These are phyloP conservation scores for Ustilago curta DNA, from an alignment of 1,284 basidiomycete species.

Conservation along the genomic window DNA sequence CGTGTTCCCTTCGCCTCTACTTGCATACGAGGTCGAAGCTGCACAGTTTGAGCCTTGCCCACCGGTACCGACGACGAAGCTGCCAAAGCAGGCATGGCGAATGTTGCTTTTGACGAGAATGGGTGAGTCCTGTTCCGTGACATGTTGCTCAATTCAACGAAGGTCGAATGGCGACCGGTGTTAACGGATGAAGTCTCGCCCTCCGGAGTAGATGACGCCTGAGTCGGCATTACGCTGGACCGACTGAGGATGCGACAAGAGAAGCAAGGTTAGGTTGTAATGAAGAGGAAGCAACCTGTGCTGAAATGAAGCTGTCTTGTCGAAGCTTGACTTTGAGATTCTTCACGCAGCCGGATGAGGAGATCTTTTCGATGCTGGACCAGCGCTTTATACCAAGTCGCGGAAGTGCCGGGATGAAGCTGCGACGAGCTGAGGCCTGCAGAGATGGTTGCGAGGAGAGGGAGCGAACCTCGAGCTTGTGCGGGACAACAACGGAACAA, in stretches of 20 bases:
- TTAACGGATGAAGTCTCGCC: slow-evolving; percentile 9
- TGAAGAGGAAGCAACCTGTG: background rate
- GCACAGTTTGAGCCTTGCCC: slow-evolving; percentile 13
- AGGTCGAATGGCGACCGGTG: slow-evolving; percentile 1
- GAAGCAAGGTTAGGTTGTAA: background rate
- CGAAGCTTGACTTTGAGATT: background rate
- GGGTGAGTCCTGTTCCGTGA: background rate
- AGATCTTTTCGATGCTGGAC: background rate
- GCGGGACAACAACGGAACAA: background rate
- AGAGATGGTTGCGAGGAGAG: background rate
- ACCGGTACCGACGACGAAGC: slow-evolving; percentile 10
- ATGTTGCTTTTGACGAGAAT: background rate
- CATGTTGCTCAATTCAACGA: background rate
- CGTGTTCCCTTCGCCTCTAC: slow-evolving; percentile 11
- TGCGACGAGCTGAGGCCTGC: background rate
- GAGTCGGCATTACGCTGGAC: slow-evolving; percentile 11
- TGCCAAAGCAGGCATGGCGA: slow-evolving; percentile 1
- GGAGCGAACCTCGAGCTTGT: background rate
- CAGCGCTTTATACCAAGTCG: background rate
- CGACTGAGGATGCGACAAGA: background rate
- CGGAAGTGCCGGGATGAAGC: background rate
- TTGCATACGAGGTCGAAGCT: slow-evolving; percentile 28
- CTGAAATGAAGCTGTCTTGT: background rate
- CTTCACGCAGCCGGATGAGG: too few relatives aligned
- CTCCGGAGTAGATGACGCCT: background rate